Base-by-base conservation (phyloP, 768 basidiomycete species). In the Pleurotus djamor region DNA sequence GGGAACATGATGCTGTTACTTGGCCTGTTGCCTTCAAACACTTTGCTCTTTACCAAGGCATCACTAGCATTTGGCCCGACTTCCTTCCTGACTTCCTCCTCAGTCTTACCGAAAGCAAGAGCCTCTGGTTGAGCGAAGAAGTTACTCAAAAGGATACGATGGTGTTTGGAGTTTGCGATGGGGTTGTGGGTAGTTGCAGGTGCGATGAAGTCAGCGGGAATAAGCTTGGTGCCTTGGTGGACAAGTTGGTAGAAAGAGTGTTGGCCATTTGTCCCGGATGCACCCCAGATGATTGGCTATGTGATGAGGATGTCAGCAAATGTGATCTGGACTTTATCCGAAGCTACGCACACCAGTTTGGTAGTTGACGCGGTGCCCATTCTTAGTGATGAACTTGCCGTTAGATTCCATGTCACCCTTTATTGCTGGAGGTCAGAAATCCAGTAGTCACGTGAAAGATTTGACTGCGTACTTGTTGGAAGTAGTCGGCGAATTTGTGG, bases 241-340 rank as follows among this genome's bases (percentile, higher is more conserved):
- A 96, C 81, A 63, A 98, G 90, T 75, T 98, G 96, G 79, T 99
- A 99, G 85, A 99, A 98, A 7, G 97, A 98, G 78, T 99, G 97
- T 73, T 98, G 96, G 59, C 96, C 97, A 74, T 98, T 98, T 41
- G 97, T 98, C 45, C 96, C 97, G 0, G 93, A 89, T 8, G 96
- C 96, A 65, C 96, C 97, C 97, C 97, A 99, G 73, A 98, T 92
- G 77, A 99, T 98, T 12, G 97, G 96, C 89, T 95, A 65, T 37
- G 32, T 47, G 21, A 59, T 5, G 58, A 58, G 55, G 41, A 35
- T 33, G 47, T 48, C 21, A 58, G 9, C 54, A 45, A 54, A 21
- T 44, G 10, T 14, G 3, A 36, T 35, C 34, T 28, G 21, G 21
- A 28, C 3, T 1, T 28, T 28, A 28, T 28, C 13, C 48, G 6